Conservation (phyloP, 1,139 yeast genomes). For the Pichia inconspicua region DNA sequence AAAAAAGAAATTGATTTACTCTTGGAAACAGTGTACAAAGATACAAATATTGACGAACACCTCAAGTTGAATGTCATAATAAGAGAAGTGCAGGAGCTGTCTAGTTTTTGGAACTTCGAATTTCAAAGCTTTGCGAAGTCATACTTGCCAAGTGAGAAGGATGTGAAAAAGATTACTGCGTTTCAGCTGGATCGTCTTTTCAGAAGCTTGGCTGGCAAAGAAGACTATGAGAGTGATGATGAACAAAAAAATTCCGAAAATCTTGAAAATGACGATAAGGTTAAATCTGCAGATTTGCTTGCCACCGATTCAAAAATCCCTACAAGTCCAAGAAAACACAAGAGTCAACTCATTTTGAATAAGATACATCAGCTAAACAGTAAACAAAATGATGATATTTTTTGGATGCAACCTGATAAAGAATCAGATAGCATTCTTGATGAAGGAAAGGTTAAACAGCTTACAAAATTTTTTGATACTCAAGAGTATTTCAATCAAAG, state of each 20-base stretch:
- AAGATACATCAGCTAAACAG: conserved; percentile 21
- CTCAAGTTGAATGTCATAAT: conserved; percentile 62
- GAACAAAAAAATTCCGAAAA: conserved; percentile 4
- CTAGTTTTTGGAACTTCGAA: conserved; percentile 82
- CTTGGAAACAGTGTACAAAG: conserved; percentile 46
- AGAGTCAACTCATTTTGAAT: conserved; percentile 23
- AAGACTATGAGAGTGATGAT: conserved; percentile 12
- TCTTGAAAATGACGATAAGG: conserved; percentile 9
- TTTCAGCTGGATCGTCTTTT: conserved; percentile 76
- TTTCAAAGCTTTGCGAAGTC: conserved; percentile 74
- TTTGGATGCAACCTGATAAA: conserved; percentile 6
- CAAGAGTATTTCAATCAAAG: conserved; percentile 83
- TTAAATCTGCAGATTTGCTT: background rate
- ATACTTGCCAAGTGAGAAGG: conserved; percentile 86
- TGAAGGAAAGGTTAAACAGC: conserved; percentile 47
- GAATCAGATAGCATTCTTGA: conserved; percentile 9
- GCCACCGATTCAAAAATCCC: background rate
- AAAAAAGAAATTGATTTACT: conserved; percentile 36
- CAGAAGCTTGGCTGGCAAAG: conserved; percentile 20
- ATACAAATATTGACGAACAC: conserved; percentile 57
- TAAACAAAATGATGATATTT: conserved; percentile 13
- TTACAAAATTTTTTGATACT: conserved; percentile 69
- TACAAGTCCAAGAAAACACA: conserved; percentile 7
- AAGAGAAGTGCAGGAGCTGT: conserved; percentile 69
- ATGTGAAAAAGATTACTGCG: conserved; percentile 84